These are phyloP conservation scores for Cryptococcus sp. DNA, from an alignment of 1,284 basidiomycete genomes.

Conservation along the genomic window DNA sequence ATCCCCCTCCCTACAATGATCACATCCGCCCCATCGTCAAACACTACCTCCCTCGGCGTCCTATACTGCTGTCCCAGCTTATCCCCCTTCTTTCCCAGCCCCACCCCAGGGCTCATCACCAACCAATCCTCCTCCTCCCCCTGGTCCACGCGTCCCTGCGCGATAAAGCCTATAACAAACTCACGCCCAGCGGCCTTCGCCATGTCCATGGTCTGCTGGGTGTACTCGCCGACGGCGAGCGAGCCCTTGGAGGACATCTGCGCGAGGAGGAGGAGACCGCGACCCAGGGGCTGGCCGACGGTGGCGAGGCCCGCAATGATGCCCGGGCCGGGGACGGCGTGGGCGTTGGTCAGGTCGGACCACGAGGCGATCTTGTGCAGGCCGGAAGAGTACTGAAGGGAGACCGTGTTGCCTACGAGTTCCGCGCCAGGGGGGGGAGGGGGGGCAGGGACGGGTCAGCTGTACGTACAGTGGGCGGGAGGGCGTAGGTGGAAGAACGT, in stretches of 20 bases:
- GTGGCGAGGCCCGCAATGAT: conserved; percentile 83
- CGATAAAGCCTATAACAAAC: conserved; percentile 95
- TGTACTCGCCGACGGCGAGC: conserved; percentile 81
- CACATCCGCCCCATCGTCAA: conserved; percentile 85
- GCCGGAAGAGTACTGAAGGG: conserved; percentile 89
- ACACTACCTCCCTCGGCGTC: conserved; percentile 80
- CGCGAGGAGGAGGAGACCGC: conserved; percentile 86
- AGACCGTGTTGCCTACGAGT: conserved; percentile 84
- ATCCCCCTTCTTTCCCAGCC: conserved; percentile 77
- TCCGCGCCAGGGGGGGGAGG: not conserved
- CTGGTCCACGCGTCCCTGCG: conserved; percentile 75
- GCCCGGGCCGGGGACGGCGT: conserved; percentile 89
- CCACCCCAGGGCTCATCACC: conserved; percentile 89
- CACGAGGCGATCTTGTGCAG: conserved; percentile 92
- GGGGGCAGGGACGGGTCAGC: not conserved
- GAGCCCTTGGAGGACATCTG: conserved; percentile 94
- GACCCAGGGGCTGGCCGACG: conserved; percentile 76
- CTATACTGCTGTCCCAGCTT: conserved; percentile 94
- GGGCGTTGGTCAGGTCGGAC: conserved; percentile 97
- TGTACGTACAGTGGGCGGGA: too few species aligned
- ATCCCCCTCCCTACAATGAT: conserved; percentile 98
- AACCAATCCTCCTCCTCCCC: conserved; percentile 84
- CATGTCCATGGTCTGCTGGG: conserved; percentile 79
- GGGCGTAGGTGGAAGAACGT: conserved; percentile 36
- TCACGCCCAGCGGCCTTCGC: conserved; percentile 67